Conservation (phyloP, 2,329 filamentous ascomycete genomes). For the Cercospora sojina region DNA sequence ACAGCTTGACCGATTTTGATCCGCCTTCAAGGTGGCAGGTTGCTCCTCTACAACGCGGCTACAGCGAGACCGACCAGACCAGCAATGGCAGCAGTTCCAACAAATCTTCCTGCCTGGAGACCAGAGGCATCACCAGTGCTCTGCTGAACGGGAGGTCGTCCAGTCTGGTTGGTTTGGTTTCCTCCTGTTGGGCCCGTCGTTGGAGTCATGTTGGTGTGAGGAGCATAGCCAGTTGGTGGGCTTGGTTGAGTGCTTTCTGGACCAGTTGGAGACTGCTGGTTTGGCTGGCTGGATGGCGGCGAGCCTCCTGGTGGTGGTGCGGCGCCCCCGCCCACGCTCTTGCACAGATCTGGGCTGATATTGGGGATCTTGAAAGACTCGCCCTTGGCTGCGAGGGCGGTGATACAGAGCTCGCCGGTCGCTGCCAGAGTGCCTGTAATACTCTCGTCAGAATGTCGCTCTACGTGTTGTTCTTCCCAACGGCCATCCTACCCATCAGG, state of each 20-base stretch:
- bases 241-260: neutral
- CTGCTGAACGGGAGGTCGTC: neutral
- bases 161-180: neutral
- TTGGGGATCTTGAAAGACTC: slow-evolving; percentile 20
- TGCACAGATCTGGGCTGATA: slow-evolving; percentile 21
- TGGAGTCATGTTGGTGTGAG: slow-evolving; percentile 6
- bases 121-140: slow-evolving; percentile 10
- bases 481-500: slow-evolving; percentile 39
- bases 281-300: neutral
- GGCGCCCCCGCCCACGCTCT: slow-evolving; percentile 6
- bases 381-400: slow-evolving; percentile 24
- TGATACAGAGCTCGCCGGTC: slow-evolving; percentile 29
- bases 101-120: neutral
- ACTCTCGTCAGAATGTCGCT: neutral
- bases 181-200: neutral
- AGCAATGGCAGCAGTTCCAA: slow-evolving; percentile 1
- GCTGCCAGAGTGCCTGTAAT: slow-evolving; percentile 4
- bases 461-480: neutral
- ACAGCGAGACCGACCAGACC: slow-evolving; percentile 4
- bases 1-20: neutral
- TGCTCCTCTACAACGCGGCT: neutral
- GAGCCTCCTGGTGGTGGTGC: neutral
- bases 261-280: neutral
- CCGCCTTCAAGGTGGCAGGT: neutral
- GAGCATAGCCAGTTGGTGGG: slow-evolving; percentile 9